A percentile compares a stretch with the other conserved stretches of the same genome.
phyloP scores from a whole-genome alignment of 306 rosid species.

The Lathyrus sativus region DNA sequence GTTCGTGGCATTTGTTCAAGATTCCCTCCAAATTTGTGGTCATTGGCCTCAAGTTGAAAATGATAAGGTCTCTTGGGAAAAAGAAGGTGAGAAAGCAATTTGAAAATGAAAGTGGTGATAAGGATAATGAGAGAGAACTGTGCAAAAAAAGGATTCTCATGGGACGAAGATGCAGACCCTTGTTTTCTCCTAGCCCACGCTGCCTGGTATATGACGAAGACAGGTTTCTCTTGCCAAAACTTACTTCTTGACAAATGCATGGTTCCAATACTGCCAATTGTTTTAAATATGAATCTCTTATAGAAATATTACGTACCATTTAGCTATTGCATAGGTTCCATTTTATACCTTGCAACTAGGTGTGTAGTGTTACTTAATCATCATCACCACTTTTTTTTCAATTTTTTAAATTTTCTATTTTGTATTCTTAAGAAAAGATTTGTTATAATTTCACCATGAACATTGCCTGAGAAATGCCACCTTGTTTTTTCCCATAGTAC shows the following conservation, averaged over 20 bases:
- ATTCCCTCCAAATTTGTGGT: conserved; percentile 33
- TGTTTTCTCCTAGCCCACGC: conserved; percentile 44
- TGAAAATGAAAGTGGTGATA: conserved; percentile 9
- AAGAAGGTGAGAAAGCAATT: conserved; percentile 28
- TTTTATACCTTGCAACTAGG: background rate
- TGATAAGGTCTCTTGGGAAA: conserved; percentile 16
- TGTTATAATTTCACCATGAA: background rate
- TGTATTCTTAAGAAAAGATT: background rate
- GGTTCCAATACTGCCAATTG: too few species aligned
- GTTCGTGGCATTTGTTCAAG: conserved; percentile 33
- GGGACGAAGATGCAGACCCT: conserved; percentile 71
- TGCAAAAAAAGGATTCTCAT: conserved; percentile 76
- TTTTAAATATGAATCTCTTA: background rate
- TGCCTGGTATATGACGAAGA: conserved; percentile 42
- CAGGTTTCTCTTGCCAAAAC: conserved; percentile 44
- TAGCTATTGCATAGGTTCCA: background rate
- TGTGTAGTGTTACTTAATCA: background rate
- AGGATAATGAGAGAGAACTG: conserved; percentile 30
- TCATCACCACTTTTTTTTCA: background rate
- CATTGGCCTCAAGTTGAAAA: conserved; percentile 37
- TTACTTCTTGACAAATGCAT: conserved; percentile 26
- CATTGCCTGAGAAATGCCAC: background rate
- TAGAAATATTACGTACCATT: too few species aligned
- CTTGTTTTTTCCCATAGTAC: background rate
- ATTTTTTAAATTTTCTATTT: background rate